Conservation (phyloP, 768 basidiomycete species). For the Pholiota microspora region DNA sequence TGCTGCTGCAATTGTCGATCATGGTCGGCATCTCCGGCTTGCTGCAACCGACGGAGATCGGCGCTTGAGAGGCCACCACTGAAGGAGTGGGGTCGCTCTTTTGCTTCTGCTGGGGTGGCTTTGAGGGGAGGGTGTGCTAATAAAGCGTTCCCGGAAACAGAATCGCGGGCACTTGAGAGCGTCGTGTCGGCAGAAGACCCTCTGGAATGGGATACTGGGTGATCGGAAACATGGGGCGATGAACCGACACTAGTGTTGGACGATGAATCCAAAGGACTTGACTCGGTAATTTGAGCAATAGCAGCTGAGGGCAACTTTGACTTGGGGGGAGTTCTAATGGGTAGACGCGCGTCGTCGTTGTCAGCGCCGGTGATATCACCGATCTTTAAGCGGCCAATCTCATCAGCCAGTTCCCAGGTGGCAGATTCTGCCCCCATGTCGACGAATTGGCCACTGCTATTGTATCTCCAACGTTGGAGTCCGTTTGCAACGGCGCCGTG, state of each 20-base stretch:
- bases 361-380: constrained; percentile 48
- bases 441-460: constrained; percentile 60
- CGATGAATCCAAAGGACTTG: constrained; percentile 71
- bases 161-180: constrained; percentile 57
- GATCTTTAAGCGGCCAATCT: constrained; percentile 71
- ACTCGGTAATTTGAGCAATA: constrained; percentile 57
- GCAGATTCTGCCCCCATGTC: constrained; percentile 50
- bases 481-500: constrained; percentile 33
- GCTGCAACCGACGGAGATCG: constrained; percentile 74
- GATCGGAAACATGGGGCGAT: constrained; percentile 67
- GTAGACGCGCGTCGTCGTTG: constrained; percentile 46
- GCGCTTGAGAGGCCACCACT: constrained; percentile 74
- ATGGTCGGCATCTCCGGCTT: constrained; percentile 50
- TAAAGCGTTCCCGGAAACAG: constrained; percentile 55
- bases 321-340: constrained; percentile 68
- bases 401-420: constrained; percentile 73
- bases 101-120: constrained; percentile 51
- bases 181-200: constrained; percentile 82
- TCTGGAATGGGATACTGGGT: constrained; percentile 74
- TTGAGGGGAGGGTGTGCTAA: constrained; percentile 56
- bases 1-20: constrained; percentile 44
- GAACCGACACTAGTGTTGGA: constrained; percentile 73
- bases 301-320: constrained; percentile 51
- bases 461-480: constrained; percentile 61
- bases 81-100: constrained; percentile 80